Base-by-base conservation (phyloP, 1,139 yeast species). In the Kodamaea derodonti region DNA sequence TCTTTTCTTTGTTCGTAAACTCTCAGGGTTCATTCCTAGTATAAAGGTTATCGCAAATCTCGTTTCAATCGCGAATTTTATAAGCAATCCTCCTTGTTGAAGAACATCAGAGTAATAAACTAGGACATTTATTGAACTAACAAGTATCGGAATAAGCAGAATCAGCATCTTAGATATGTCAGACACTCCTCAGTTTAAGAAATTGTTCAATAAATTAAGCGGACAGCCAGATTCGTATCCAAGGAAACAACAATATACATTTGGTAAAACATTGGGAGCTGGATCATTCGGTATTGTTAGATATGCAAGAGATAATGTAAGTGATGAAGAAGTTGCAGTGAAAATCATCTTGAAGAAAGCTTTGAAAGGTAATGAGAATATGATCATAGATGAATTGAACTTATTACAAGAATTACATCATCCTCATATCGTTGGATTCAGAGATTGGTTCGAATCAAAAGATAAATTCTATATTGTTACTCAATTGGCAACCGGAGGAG, bases 201-300 rank as follows among this genome's bases (percentile, higher is more conserved):
- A 58, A 36, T 45, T 71, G 35, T 40, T 71, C 40, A 66, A 74
- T 49, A 81, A 76, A 49, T 55, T 85, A 29, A 65, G 78, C 32
- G 87, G 92, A 6, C 94, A 85, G 57, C 95, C 95, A 0, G 69
- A 69, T 11, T 75, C 85, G 11, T 83, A 83, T 51, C 55, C 69
- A 20, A 72, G 83, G 44, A 86, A 85, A 56, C 57, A 69, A 29
- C 69, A 72, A 41, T 86, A 84, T 51, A 70, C 77, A 3, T 83
- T 86, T 55, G 95, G 94, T 8, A 75, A 74, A 44, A 84, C 94
- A 0, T 62, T 88, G 13, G 97, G 97, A 5, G 95, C 95, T 1
- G 97, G 97, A 3, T 78, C 95, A 1, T 88, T 84, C 63, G 96
- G 97, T 23, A 82, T 86, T 14, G 97, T 88, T 4, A 70, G 95